Evolutionary conservation across 1,284 basidiomycete species (phyloP).

Genomic region (Leccinum pachyderme): DNA sequence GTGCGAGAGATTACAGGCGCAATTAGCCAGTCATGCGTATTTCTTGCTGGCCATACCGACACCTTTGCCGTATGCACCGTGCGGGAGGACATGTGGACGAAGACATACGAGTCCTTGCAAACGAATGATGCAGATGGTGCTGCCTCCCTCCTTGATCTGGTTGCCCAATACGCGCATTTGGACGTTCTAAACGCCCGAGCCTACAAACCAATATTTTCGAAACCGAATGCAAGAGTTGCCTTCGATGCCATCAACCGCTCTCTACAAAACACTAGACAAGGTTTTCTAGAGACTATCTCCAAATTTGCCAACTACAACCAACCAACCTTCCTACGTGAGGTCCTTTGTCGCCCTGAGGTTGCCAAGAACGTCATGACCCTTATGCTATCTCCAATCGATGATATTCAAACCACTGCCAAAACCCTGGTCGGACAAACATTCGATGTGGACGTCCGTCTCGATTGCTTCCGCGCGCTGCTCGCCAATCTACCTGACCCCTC

Average conservation of each 20-base stretch:
- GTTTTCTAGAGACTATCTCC: slow-evolving; percentile 62
- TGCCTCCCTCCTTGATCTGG: slow-evolving; percentile 52
- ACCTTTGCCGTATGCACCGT: slow-evolving; percentile 37
- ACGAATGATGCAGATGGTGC: slow-evolving; percentile 58
- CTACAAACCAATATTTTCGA: slow-evolving; percentile 43
- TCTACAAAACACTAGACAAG: slow-evolving; percentile 53
- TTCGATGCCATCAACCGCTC: slow-evolving; percentile 58
- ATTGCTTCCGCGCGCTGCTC: slow-evolving; percentile 80
- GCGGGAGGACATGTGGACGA: slow-evolving; percentile 66
- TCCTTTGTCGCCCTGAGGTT: slow-evolving; percentile 53
- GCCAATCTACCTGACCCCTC: slow-evolving; percentile 61
- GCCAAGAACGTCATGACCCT: slow-evolving; percentile 61
- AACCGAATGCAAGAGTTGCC: slow-evolving; percentile 31
- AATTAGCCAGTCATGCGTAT: slow-evolving; percentile 40
- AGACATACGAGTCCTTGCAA: slow-evolving; percentile 58
- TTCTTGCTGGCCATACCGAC: slow-evolving; percentile 34
- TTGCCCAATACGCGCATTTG: slow-evolving; percentile 63
- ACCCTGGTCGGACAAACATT: slow-evolving; percentile 77
- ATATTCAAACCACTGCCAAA: slow-evolving; percentile 72
- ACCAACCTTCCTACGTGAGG: slow-evolving; percentile 45
- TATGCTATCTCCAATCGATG: slow-evolving; percentile 78
- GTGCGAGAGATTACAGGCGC: slow-evolving; percentile 39
- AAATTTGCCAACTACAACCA: slow-evolving; percentile 60
- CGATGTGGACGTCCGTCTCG: slow-evolving; percentile 81
- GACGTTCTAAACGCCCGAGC: slow-evolving; percentile 56